These are phyloP conservation scores for Phialemonium atrogriseum DNA, from an alignment of 2,329 filamentous ascomycete genomes.

Conservation along the genomic window DNA sequence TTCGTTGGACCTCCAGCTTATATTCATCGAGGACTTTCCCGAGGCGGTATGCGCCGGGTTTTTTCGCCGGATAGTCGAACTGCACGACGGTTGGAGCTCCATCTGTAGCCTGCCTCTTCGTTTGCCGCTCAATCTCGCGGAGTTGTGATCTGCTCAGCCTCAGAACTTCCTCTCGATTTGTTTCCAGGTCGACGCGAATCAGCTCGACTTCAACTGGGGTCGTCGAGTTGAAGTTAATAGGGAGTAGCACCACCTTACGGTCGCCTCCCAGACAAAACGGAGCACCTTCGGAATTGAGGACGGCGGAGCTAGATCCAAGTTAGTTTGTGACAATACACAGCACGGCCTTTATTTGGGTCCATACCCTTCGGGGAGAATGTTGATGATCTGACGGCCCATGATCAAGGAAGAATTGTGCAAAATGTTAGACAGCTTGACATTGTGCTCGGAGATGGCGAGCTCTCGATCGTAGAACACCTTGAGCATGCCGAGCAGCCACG, in stretches of 20 bases:
- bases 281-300: slow-evolving; percentile 73
- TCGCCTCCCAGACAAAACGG: slow-evolving; percentile 71
- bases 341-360: slow-evolving; percentile 16
- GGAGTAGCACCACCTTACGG: slow-evolving; percentile 56
- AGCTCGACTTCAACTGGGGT: slow-evolving; percentile 82
- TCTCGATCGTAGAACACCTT: slow-evolving; percentile 90
- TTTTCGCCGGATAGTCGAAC: slow-evolving; percentile 69
- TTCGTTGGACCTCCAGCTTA: slow-evolving; percentile 81
- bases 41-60: slow-evolving; percentile 79
- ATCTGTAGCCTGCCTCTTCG: slow-evolving; percentile 58
- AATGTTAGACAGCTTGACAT: slow-evolving; percentile 80
- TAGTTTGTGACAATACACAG: slow-evolving; percentile 11
- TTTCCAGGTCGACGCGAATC: slow-evolving; percentile 77
- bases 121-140: slow-evolving; percentile 62
- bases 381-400: slow-evolving; percentile 92
- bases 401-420: slow-evolving; percentile 91
- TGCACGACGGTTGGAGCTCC: slow-evolving; percentile 51
- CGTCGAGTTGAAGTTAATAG: slow-evolving; percentile 90
- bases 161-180: slow-evolving; percentile 70
- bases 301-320: slow-evolving; percentile 55
- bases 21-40: slow-evolving; percentile 85
- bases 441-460: slow-evolving; percentile 84
- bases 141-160: slow-evolving; percentile 67
- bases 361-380: slow-evolving; percentile 89
- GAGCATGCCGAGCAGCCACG: slow-evolving; percentile 63